Percentiles rank a stretch among this genome's conserved stretches.
These are phyloP conservation scores for Alternaria novae-zelandiae DNA, from an alignment of 2,329 filamentous ascomycete genomes.

Conservation along the genomic window DNA sequence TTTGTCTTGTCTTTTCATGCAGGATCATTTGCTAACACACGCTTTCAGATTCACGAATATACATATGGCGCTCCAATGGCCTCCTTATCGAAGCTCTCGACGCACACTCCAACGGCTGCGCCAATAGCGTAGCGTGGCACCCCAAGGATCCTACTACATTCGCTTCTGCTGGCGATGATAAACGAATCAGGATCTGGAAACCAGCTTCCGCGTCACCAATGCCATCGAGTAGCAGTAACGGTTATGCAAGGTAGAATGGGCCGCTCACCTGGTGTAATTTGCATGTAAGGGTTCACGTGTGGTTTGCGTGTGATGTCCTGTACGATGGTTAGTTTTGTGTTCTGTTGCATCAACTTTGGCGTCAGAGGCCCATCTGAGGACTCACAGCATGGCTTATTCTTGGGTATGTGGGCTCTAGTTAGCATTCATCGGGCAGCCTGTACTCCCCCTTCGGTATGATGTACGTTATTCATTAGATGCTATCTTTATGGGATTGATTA, in stretches of 20 bases:
- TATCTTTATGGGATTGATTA: background rate
- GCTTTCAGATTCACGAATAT: slow-evolving; percentile 67
- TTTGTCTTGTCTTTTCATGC: background rate
- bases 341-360: background rate
- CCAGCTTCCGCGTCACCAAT: slow-evolving; percentile 23
- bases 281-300: background rate
- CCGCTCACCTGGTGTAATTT: background rate
- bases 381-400: background rate
- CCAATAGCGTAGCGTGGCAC: slow-evolving; percentile 91
- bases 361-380: background rate
- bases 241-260: slow-evolving; percentile 27
- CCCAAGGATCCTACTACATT: slow-evolving; percentile 82
- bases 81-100: slow-evolving; percentile 75
- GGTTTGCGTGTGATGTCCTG: background rate
- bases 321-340: background rate
- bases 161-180: slow-evolving; percentile 89
- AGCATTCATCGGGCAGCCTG: background rate
- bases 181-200: slow-evolving; percentile 78
- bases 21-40: background rate
- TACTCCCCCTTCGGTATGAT: background rate
- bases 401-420: background rate
- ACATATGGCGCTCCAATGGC: slow-evolving; percentile 91
- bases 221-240: slow-evolving; percentile 23
- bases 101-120: slow-evolving; percentile 73
- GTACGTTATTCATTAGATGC: background rate